Evolutionary conservation across 139 green algal species (phyloP), one percentile per base, ranked within the genome.

Genomic region (Chlorella sp.): DNA sequence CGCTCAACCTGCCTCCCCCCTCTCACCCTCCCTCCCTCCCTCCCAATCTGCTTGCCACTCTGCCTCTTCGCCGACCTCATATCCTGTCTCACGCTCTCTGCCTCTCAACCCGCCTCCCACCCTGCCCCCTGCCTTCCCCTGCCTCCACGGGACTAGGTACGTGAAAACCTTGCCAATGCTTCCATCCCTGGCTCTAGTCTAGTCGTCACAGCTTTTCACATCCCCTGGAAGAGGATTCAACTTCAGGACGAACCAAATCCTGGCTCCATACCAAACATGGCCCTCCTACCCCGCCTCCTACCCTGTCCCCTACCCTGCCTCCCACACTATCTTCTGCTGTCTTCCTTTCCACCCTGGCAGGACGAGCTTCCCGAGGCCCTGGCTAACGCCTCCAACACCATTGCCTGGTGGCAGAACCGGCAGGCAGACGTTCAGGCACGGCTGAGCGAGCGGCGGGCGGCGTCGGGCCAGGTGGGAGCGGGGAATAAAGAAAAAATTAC

Each of bases 401-500:
- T 98, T 68, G 92, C 92, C 15, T 98, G 96, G 96, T 98, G 96
- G 96, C 90, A 95, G 88, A 77, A 88, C 28, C 93, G 96, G 30
- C 94, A 98, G 92, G 90, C 73, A 1, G 82, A 79, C 37, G 19
- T 93, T 57, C 37, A 93, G 83, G 36, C 48, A 19, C 48, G 81
- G 60, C 71, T 88, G 40, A 64, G 28, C 39, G 32, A 68, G 68
- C 84, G 84, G 18, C 68, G 68, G 3, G 84, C 68, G 0, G 68
- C 40, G 39, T 11, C n/a, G 34, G 22, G n/a, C 60, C 57, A n/a
- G 32, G 82, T 76, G 57, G 30, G 28, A 1, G 3, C 19, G 30
- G 1, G n/a, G 21, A n/a, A 78, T 12, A 14, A 30, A 37, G 28
- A 12, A 18, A 30, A 32, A 28, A 30, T 4, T 12, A 30, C 16